phyloP scores from a whole-genome alignment of 2,329 filamentous ascomycete species.

The Penicillium hordei region DNA sequence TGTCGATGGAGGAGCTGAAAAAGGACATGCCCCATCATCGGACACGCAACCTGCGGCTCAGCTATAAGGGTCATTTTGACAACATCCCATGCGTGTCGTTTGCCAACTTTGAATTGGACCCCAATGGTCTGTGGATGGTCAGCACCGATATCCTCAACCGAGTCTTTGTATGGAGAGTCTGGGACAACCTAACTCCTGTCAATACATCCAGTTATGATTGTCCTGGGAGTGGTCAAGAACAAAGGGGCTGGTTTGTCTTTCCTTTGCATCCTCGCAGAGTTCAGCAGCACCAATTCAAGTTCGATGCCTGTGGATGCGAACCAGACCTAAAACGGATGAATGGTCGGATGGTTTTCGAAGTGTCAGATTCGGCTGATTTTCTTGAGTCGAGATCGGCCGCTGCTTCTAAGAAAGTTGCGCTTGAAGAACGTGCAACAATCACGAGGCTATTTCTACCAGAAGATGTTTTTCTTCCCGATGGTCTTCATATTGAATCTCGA shows the following conservation, averaged over 20 bases:
- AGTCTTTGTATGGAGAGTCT: conserved; percentile 52
- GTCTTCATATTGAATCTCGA: conserved; percentile 8
- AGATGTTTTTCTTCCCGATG: conserved; percentile 32
- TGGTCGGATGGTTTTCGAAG: conserved; percentile 28
- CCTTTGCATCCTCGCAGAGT: conserved; percentile 48
- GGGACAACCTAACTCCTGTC: conserved; percentile 37
- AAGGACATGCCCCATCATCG: conserved; percentile 36
- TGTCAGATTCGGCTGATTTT: conserved; percentile 28
- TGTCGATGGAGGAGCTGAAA: conserved; percentile 31
- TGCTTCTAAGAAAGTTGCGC: neutral
- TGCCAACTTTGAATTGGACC: conserved; percentile 58
- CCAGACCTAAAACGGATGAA: conserved; percentile 22
- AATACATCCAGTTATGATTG: conserved; percentile 25
- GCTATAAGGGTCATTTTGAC: conserved; percentile 42
- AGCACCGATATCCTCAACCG: conserved; percentile 57
- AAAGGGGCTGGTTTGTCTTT: conserved; percentile 48
- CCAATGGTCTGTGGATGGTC: conserved; percentile 56
- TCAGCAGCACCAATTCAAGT: conserved; percentile 33
- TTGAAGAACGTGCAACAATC: neutral
- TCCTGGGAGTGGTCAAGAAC: conserved; percentile 23
- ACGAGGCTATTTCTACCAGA: conserved; percentile 10
- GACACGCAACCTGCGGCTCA: conserved; percentile 44
- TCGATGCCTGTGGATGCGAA: conserved; percentile 44
- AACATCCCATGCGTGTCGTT: conserved; percentile 62
- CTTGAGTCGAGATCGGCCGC: conserved; percentile 32